phyloP scores from a whole-genome alignment of 371 early-diverging fungal species.

The Zychaea mexicana region DNA sequence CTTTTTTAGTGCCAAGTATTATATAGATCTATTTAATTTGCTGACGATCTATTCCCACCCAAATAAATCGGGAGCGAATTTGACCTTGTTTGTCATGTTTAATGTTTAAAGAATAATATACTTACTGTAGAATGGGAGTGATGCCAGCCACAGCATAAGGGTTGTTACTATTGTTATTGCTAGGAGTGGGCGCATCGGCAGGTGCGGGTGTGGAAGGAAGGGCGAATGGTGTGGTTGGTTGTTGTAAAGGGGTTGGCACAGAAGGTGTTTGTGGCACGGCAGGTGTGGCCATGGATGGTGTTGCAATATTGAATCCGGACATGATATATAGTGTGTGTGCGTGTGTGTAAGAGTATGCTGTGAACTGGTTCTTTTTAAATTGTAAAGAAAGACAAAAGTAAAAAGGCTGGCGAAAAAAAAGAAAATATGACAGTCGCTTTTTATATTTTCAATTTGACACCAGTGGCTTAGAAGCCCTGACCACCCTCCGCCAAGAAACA shows the following conservation, averaged over 20 bases:
- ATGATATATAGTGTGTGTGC: slow-evolving; percentile 20
- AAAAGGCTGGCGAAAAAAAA: too few relatives aligned
- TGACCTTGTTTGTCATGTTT: slow-evolving; percentile 2
- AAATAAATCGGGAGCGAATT: background rate
- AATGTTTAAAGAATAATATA: slow-evolving; percentile 11
- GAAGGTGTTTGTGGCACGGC: slow-evolving; percentile 56
- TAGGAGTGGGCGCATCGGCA: slow-evolving; percentile 51
- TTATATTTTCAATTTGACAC: too few relatives aligned
- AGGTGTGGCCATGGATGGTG: slow-evolving; percentile 48
- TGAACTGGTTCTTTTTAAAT: too few relatives aligned
- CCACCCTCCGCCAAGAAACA: too few relatives aligned
- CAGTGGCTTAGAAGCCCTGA: too few relatives aligned
- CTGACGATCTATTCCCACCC: too few relatives aligned
- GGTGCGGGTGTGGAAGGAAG: slow-evolving; percentile 55
- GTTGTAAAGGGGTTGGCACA: slow-evolving; percentile 43
- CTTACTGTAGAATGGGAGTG: slow-evolving; percentile 86
- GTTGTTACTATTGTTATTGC: slow-evolving; percentile 38
- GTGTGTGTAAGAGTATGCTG: too few relatives aligned
- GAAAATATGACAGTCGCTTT: too few relatives aligned
- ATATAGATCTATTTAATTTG: too few relatives aligned
- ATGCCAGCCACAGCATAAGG: slow-evolving; percentile 73
- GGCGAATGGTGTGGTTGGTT: slow-evolving; percentile 47
- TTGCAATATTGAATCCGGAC: slow-evolving; percentile 56
- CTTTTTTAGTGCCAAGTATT: too few relatives aligned
- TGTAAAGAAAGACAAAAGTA: too few relatives aligned